Conservation (phyloP, 1,284 basidiomycete species). For the Cryptococcus depauperatus region DNA sequence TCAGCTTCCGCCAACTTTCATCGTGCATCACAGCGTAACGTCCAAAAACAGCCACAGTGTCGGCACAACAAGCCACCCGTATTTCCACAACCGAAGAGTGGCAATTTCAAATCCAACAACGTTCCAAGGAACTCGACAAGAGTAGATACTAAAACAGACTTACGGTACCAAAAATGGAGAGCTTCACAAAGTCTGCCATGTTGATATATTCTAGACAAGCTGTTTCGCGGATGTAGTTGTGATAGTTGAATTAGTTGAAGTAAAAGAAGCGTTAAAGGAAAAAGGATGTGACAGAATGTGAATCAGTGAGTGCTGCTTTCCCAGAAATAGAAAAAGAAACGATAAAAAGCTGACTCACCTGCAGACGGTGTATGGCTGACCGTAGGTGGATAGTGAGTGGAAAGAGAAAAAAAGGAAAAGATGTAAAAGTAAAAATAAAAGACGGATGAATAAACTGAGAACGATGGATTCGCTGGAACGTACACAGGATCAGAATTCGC, state of each 20-base stretch:
- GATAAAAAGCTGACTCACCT: too few relatives aligned
- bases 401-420: neutral
- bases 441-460: neutral
- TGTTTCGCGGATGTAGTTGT: neutral
- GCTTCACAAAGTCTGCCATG: slow-evolving; percentile 75
- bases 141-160: neutral
- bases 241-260: slow-evolving; percentile 1
- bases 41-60: too few relatives aligned
- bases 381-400: neutral
- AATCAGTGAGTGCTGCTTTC: too few relatives aligned
- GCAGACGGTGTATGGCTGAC: neutral
- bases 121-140: too few relatives aligned
- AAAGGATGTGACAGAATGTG: too few relatives aligned
- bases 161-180: slow-evolving; percentile 89
- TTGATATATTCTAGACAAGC: slow-evolving; percentile 3
- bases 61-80: too few relatives aligned
- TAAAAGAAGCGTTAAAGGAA: neutral
- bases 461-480: too few relatives aligned
- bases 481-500: too few relatives aligned
- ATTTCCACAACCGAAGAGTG: too few relatives aligned
- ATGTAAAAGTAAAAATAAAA: neutral
- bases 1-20: neutral
- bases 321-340: too few relatives aligned
- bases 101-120: too few relatives aligned
- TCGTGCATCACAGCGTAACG: too few relatives aligned